Evolutionary conservation across 352 stramenopile genomes (phyloP), one percentile per base, ranked within the genome.

Genomic region (Phytophthora pistaciae): DNA sequence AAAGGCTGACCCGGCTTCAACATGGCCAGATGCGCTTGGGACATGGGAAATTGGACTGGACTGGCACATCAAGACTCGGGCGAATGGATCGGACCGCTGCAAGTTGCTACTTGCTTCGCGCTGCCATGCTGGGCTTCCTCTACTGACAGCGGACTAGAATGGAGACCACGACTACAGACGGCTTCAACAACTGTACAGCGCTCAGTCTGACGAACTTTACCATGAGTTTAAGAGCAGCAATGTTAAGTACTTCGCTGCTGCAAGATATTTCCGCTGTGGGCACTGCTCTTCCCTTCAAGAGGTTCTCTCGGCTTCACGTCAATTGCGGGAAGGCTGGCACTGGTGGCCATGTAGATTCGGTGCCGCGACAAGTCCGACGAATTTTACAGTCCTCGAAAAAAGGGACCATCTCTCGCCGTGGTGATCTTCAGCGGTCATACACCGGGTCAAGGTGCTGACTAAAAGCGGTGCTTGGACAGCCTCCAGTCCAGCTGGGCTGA

Each of bases 301-400:
- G 10, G 21, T 52, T 54, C 44, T 60, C 40, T 23, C 10, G 5
- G 49, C 56, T 54, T 72, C 65, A 29, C 25, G 25, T 5, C 25
- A 72, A 66, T 52, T 67, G 44, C 40, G 21, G 33, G 9, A 11
- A 50, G 54, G 42, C 49, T 18, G 23, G 7, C 8, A 31, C 18
- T 11, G 10, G 48, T 54, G 58, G 65, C 48, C 49, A 23, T 23
- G 58, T 66, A 70, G 55, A 70, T 77, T 53, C 60, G 27, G 59
- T 70, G 48, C 42, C 59, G 60, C 55, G 70, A 74, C 65, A 74
- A 67, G 58, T 60, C 10, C 20, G 36, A 55, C 11, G 58, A 76
- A 69, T 72, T 76, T 76, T 75, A 56, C 18, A 52, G 20, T 67
- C 49, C 29, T 48, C 68, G 49, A 49, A 49, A 75, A 75, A 64